Evolutionary conservation across 768 basidiomycete genomes (phyloP).

Genomic region (Mycena galopus): DNA sequence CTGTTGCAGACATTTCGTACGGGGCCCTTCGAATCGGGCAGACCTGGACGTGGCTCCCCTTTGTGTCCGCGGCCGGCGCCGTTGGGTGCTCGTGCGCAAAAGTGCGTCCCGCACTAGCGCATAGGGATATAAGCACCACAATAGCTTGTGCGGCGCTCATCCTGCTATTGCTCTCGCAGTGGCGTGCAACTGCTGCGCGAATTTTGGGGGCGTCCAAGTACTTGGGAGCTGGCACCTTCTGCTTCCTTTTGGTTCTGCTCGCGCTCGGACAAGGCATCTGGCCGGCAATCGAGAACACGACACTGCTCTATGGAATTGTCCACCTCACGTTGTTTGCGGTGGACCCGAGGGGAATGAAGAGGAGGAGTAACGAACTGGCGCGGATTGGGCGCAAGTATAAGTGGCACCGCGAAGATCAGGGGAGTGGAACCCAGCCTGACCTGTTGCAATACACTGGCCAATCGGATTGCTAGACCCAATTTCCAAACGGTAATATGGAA

Average conservation of each 20-base stretch:
- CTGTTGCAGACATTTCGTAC: constrained; percentile 5
- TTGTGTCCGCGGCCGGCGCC: constrained; percentile 11
- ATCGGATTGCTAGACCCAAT: too few species aligned
- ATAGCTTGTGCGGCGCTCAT: neutral
- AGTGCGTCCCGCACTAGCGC: neutral
- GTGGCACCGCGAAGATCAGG: neutral
- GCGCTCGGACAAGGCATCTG: constrained; percentile 1
- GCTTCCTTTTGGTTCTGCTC: neutral
- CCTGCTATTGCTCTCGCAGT: constrained; percentile 1
- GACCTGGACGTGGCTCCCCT: constrained; percentile 10
- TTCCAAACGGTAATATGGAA: too few species aligned
- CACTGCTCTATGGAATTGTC: constrained; percentile 6
- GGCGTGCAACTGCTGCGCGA: neutral
- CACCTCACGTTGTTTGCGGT: neutral
- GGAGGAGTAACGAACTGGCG: neutral
- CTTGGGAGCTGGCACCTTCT: neutral
- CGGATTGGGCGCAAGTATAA: constrained; percentile 13
- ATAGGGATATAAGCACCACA: neutral
- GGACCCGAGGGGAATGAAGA: constrained; percentile 12
- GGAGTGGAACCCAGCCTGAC: too few species aligned
- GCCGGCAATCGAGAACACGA: constrained; percentile 1
- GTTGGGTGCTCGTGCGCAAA: constrained; percentile 11
- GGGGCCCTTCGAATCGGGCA: constrained; percentile 1
- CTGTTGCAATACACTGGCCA: too few species aligned
- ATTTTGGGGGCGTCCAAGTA: constrained; percentile 2